Conservation (phyloP, 805 yeast genomes). For the Candida caryicola region DNA sequence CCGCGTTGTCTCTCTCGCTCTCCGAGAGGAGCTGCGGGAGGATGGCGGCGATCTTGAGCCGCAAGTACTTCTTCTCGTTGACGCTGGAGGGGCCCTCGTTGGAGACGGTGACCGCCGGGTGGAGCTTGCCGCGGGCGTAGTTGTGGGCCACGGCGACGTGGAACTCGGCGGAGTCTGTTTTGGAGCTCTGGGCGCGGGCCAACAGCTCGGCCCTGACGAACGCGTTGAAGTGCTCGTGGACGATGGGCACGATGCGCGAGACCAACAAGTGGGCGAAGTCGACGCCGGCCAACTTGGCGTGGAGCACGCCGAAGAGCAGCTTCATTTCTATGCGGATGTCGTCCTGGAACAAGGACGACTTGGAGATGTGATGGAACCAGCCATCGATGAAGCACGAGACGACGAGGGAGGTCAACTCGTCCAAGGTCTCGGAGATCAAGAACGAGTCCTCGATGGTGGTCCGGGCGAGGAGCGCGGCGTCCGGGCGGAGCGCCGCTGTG, state of each 20-base stretch:
- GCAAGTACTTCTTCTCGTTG: constrained; percentile 50
- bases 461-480: constrained; percentile 6
- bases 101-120: constrained; percentile 49
- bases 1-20: constrained; percentile 45
- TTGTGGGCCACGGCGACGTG: constrained; percentile 42
- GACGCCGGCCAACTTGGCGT: constrained; percentile 36
- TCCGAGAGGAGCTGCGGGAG: constrained; percentile 51
- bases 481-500: background rate
- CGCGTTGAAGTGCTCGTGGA: constrained; percentile 60
- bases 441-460: constrained; percentile 48
- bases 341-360: constrained; percentile 28
- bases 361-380: constrained; percentile 54
- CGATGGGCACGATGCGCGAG: constrained; percentile 55
- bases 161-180: constrained; percentile 26
- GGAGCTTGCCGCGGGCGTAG: constrained; percentile 53
- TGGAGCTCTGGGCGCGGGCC: constrained; percentile 13
- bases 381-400: constrained; percentile 51
- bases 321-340: constrained; percentile 46
- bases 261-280: constrained; percentile 61
- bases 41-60: constrained; percentile 38
- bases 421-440: constrained; percentile 50
- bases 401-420: constrained; percentile 47
- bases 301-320: constrained; percentile 39
- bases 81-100: constrained; percentile 25
- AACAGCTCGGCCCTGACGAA: constrained; percentile 45